A percentile compares a stretch with the other conserved stretches of the same genome.
Conservation (phyloP, 768 basidiomycete species). For the Suillus fuscotomentosus region DNA sequence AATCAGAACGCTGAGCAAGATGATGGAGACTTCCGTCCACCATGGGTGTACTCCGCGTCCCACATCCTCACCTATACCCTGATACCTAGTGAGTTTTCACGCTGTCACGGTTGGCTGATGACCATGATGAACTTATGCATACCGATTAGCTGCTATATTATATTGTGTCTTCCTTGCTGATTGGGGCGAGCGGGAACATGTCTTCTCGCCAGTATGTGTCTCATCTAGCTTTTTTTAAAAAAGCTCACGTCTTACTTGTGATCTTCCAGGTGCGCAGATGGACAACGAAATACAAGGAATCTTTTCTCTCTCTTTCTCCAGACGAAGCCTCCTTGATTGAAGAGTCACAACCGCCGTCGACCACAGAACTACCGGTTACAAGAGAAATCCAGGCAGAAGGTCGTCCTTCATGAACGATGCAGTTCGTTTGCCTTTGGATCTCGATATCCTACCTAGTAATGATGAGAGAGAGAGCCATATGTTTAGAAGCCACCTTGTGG, state of each 20-base stretch:
- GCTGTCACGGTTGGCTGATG: not conserved
- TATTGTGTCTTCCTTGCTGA: conserved; percentile 65
- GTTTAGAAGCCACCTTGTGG: not conserved
- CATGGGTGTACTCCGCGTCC: conserved; percentile 57
- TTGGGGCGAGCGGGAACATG: conserved; percentile 70
- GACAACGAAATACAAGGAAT: conserved; percentile 45
- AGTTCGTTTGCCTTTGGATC: not conserved
- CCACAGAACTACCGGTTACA: not conserved
- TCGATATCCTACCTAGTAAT: not conserved
- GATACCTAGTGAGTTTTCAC: conserved; percentile 48
- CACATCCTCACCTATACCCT: conserved; percentile 51
- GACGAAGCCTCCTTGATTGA: conserved; percentile 41
- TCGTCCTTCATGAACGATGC: not conserved
- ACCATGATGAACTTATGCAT: not conserved
- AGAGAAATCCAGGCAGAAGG: not conserved
- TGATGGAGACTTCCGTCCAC: conserved; percentile 51
- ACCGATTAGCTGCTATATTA: conserved; percentile 43
- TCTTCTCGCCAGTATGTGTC: conserved; percentile 60
- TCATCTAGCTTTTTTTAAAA: not conserved
- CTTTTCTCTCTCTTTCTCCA: conserved; percentile 58
- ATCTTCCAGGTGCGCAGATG: conserved; percentile 54
- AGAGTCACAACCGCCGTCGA: not conserved
- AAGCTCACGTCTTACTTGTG: not conserved
- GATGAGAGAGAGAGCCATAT: not conserved
- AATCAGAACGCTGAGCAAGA: conserved; percentile 10